phyloP scores from a whole-genome alignment of 805 yeast genomes.

The Candida peoriensis region DNA sequence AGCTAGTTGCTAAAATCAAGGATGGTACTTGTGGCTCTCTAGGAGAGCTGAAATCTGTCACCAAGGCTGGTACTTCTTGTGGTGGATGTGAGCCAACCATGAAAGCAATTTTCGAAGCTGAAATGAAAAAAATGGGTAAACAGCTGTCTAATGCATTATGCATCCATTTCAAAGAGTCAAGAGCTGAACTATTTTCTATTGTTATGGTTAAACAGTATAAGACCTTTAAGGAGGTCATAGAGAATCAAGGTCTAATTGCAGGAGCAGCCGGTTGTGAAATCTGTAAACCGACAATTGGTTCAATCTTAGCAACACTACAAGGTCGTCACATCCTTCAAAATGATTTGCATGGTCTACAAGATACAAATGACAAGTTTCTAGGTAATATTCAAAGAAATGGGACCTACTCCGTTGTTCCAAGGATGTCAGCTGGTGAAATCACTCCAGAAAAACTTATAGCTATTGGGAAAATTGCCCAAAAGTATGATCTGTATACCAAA shows the following conservation, averaged over 20 bases:
- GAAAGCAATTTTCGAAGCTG: conserved; percentile 30
- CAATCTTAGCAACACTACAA: conserved; percentile 30
- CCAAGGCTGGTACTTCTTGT: conserved; percentile 36
- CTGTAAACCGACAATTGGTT: conserved; percentile 33
- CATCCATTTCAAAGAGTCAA: conserved; percentile 29
- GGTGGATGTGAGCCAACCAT: conserved; percentile 36
- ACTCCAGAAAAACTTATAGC: conserved; percentile 33
- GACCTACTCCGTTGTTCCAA: conserved; percentile 33
- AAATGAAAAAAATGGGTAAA: conserved; percentile 31
- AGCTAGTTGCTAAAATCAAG: conserved; percentile 25
- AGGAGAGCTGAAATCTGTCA: conserved; percentile 29
- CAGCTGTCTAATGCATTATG: conserved; percentile 29
- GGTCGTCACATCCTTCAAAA: conserved; percentile 27
- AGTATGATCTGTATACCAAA: conserved; percentile 30
- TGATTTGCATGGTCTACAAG: conserved; percentile 32
- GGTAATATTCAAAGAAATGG: conserved; percentile 36
- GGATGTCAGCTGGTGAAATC: conserved; percentile 34
- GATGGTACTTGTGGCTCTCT: conserved; percentile 25
- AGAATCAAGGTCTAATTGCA: conserved; percentile 23
- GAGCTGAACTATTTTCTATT: conserved; percentile 31
- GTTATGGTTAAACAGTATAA: conserved; percentile 29
- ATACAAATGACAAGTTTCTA: conserved; percentile 31
- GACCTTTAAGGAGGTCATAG: conserved; percentile 28
- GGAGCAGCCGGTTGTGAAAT: conserved; percentile 32
- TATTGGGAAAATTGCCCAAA: conserved; percentile 29